phyloP scores from a whole-genome alignment of 2,329 filamentous ascomycete species.

The Claviceps spartinae region DNA sequence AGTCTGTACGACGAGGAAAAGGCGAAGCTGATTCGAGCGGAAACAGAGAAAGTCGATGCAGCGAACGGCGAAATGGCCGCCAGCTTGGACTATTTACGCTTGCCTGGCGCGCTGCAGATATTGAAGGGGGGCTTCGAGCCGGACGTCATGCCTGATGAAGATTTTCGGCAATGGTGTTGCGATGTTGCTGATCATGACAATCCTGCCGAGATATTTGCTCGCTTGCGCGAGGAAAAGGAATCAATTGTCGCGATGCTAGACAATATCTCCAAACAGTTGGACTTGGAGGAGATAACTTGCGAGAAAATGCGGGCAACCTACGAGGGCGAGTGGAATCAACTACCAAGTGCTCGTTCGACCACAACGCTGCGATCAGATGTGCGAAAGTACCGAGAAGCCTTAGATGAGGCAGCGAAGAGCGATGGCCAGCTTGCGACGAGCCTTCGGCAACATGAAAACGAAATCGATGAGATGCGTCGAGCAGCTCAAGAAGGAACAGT shows the following conservation, averaged over 20 bases:
- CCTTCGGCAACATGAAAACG: constrained; percentile 69
- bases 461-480: constrained; percentile 90
- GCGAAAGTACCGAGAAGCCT: constrained; percentile 71
- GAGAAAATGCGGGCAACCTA: constrained; percentile 99
- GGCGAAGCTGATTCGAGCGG: constrained; percentile 83
- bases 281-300: constrained; percentile 95
- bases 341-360: constrained; percentile 82
- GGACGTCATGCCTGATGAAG: constrained; percentile 74
- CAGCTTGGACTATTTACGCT: constrained; percentile 81
- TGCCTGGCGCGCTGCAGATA: constrained; percentile 80
- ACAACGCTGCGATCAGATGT: constrained; percentile 79
- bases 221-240: constrained; percentile 63
- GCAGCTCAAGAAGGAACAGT: constrained; percentile 79
- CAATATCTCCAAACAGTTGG: constrained; percentile 71
- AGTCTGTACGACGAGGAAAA: constrained; percentile 98
- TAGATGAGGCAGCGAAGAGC: constrained; percentile 79
- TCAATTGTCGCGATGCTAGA: constrained; percentile 61
- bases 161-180: constrained; percentile 88
- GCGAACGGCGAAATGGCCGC: constrained; percentile 94
- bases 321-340: constrained; percentile 89
- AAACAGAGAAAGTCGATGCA: constrained; percentile 83
- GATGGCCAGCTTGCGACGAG: constrained; percentile 75
- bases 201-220: constrained; percentile 66
- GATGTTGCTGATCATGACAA: constrained; percentile 79
- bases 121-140: constrained; percentile 88